Conservation (phyloP, 192 early-diverging fungal species). For the Coemansia sp. region DNA sequence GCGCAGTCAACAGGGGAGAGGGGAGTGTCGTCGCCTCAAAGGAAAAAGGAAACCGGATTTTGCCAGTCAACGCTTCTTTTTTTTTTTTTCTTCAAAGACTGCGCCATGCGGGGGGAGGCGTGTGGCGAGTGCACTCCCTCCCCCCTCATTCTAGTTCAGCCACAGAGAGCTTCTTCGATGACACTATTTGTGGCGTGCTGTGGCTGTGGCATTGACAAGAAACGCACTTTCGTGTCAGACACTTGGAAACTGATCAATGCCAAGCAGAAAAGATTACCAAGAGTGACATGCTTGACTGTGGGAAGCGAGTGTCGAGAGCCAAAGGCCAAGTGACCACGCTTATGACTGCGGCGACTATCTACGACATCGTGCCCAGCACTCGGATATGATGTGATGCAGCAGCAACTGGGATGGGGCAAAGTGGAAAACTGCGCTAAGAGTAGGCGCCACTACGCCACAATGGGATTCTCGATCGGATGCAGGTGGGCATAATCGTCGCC, state of each 20-base stretch:
- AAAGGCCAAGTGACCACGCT: neutral
- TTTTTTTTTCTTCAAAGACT: neutral
- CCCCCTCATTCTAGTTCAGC: neutral
- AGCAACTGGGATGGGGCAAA: neutral
- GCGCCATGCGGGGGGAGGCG: neutral
- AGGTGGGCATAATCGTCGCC: conserved; percentile 4
- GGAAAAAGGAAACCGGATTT: neutral
- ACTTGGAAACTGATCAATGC: neutral
- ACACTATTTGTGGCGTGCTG: neutral
- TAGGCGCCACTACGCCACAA: conserved; percentile 21
- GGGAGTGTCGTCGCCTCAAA: neutral
- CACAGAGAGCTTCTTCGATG: neutral
- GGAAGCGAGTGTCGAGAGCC: neutral
- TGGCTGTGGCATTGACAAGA: neutral
- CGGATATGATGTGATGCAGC: neutral
- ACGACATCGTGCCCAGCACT: neutral
- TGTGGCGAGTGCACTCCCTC: neutral
- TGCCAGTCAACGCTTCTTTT: neutral
- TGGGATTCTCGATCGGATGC: conserved; percentile 44
- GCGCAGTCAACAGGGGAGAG: neutral
- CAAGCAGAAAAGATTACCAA: neutral
- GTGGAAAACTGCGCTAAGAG: conserved; percentile 1
- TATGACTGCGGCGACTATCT: neutral
- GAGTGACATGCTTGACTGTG: conserved; percentile 1
- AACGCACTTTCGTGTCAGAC: neutral